These are phyloP conservation scores for Fusarium sambucinum DNA, from an alignment of 2,329 filamentous ascomycete genomes.

Conservation along the genomic window DNA sequence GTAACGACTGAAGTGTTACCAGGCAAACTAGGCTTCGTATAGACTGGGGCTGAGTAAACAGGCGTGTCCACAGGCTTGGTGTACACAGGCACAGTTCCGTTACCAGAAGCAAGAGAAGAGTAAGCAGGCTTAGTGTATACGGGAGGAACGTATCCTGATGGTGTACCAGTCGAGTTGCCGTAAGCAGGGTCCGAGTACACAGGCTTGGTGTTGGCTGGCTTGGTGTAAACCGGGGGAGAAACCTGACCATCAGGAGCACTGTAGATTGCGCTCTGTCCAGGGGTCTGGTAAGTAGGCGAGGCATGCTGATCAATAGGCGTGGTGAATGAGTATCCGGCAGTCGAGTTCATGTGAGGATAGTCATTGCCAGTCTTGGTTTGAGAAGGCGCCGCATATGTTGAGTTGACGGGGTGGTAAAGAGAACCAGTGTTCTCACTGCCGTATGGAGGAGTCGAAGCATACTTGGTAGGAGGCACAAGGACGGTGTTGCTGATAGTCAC, in stretches of 20 bases:
- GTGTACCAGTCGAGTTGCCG: constrained; percentile 30
- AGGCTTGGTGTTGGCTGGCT: constrained; percentile 28
- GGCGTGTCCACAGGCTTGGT: constrained; percentile 26
- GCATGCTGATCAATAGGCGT: constrained; percentile 13
- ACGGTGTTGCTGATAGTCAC: constrained; percentile 19
- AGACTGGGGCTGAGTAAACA: constrained; percentile 22
- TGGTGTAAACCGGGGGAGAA: constrained; percentile 29
- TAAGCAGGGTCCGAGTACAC: constrained; percentile 22
- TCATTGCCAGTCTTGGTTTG: constrained; percentile 21
- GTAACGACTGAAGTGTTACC: constrained; percentile 15
- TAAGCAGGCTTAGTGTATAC: constrained; percentile 26
- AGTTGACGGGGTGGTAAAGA: constrained; percentile 27
- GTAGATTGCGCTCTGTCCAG: constrained; percentile 19
- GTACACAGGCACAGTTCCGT: constrained; percentile 20
- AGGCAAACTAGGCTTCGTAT: constrained; percentile 20
- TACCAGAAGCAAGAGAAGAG: constrained; percentile 13
- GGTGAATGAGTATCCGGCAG: constrained; percentile 23
- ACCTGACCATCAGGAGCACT: constrained; percentile 16
- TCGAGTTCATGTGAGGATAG: constrained; percentile 38
- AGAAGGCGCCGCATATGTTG: constrained; percentile 17
- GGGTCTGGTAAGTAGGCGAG: constrained; percentile 9
- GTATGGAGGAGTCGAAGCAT: constrained; percentile 31
- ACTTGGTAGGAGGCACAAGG: constrained; percentile 24
- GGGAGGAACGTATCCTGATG: constrained; percentile 23
- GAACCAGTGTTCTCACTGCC: constrained; percentile 17